A percentile compares a stretch with the other conserved stretches of the same genome.
phyloP scores from a whole-genome alignment of 179 eudicot species.

The Heliamphora pulchella region DNA sequence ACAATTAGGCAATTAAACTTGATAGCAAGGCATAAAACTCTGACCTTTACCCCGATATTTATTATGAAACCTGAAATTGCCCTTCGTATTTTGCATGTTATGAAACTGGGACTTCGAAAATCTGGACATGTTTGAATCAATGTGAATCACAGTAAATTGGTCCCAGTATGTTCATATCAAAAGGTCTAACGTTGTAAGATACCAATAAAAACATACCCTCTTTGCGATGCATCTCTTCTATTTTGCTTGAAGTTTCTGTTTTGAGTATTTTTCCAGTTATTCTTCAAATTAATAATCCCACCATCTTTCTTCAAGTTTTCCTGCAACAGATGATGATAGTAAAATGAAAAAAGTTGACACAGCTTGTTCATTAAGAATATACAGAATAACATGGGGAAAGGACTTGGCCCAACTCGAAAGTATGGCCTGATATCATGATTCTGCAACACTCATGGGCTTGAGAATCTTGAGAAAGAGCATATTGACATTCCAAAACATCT shows the following conservation, averaged over 20 bases:
- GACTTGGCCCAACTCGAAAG: not conserved
- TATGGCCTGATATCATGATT: not conserved
- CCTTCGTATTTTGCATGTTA: slow-evolving; percentile 30
- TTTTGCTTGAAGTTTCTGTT: slow-evolving; percentile 23
- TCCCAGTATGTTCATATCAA: not conserved
- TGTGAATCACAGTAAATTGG: slow-evolving; percentile 10
- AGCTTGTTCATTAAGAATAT: not conserved
- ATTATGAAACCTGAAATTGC: slow-evolving; percentile 30
- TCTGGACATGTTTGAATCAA: slow-evolving; percentile 17
- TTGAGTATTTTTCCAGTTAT: slow-evolving; percentile 23
- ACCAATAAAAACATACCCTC: slow-evolving; percentile 24
- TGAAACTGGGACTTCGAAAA: slow-evolving; percentile 15
- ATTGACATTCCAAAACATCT: not conserved
- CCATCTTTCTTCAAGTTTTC: slow-evolving; percentile 19
- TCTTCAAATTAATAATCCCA: slow-evolving; percentile 11
- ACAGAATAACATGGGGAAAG: not conserved
- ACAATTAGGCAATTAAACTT: slow-evolving; percentile 6
- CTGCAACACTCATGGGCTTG: not conserved
- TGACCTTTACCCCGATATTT: slow-evolving; percentile 38
- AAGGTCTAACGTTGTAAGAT: not conserved
- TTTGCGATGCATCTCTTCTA: slow-evolving; percentile 18
- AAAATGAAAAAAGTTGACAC: not conserved
- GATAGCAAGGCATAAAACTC: slow-evolving; percentile 7
- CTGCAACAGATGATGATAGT: slow-evolving; percentile 22
- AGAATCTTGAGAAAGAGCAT: not conserved